Base-by-base conservation (phyloP, 2,329 filamentous ascomycete genomes). In the Xylariaceae sp. region DNA sequence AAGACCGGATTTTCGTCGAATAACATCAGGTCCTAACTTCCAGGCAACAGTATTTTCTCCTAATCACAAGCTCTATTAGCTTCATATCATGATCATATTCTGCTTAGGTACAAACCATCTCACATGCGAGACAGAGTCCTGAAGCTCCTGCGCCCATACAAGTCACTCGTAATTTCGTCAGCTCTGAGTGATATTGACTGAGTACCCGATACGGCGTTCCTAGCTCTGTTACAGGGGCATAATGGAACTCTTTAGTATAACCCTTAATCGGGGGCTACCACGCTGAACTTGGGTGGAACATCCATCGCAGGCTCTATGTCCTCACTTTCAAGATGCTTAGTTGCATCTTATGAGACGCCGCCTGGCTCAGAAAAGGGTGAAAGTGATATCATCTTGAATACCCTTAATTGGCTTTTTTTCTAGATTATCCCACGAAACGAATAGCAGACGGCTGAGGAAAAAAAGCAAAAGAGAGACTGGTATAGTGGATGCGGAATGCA, bases 101-200 rank as follows among this genome's bases (percentile, higher is more conserved):
- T 16, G 13, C 18, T 11, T 10, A 4, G 20, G 36, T 5, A 40
- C 41, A 15, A 5, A 30, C 41, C 18, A 68, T 67, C 59, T 70
- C 68, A 46, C 69, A 69, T 3, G 64, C 64, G 16, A 68, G 42
- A 47, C 62, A 66, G 4, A 70, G 52, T 4, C 66, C 67, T 6
- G 65, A 64, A 23, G 65, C 66, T 26, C 66, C 67, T 6, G 67
- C 63, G 37, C 69, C 68, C 39, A 68, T 60, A 46, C 67, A 68
- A 32, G 65, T 64, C 4, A 70, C 67, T 6, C 69, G 57, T 21
- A 72, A 39, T 59, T 71, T 71, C 20, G 65, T 65, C 5, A 69
- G 69, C 59, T 70, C 70, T n/a, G 68, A 71, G 53, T 72, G 69
- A 45, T 71, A 71, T 50, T 71, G 68, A 23, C 59, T 52, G 20